Conservation (phyloP, 352 stramenopile species). For the Globisporangium parvum region DNA sequence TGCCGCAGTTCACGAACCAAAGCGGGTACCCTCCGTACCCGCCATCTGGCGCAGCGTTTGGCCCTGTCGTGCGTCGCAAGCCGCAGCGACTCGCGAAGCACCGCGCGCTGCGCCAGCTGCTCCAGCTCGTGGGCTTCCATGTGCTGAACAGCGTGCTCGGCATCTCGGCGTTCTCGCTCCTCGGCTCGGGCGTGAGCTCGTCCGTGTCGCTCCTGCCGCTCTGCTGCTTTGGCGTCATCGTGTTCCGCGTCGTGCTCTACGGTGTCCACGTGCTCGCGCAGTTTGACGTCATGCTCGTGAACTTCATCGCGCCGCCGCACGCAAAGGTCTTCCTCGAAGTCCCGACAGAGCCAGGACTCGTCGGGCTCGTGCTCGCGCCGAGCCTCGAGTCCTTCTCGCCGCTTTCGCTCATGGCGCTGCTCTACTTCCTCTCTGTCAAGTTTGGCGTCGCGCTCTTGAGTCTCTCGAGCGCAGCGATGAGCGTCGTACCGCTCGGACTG, state of each 20-base stretch:
- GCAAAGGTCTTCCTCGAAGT: conserved; percentile 8
- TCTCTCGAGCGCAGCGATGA: conserved; percentile 21
- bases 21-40: neutral
- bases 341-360: neutral
- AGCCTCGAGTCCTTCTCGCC: conserved; percentile 48
- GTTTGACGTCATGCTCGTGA: conserved; percentile 55
- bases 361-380: conserved; percentile 24
- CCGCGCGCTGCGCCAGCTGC: neutral
- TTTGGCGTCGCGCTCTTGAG: conserved; percentile 39
- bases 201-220: conserved; percentile 49
- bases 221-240: conserved; percentile 54
- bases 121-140: conserved; percentile 33
- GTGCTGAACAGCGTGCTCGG: conserved; percentile 54
- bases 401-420: conserved; percentile 54
- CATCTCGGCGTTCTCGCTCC: conserved; percentile 35
- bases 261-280: conserved; percentile 38
- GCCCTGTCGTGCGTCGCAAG: neutral
- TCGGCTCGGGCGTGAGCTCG: conserved; percentile 43
- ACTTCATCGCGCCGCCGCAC: conserved; percentile 34
- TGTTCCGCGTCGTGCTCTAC: conserved; percentile 62
- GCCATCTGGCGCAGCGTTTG: neutral
- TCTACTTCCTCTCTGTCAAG: conserved; percentile 66
- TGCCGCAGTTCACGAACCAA: conserved; percentile 1
- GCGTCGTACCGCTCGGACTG: conserved; percentile 24
- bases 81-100: neutral